phyloP scores from a whole-genome alignment of 768 basidiomycete species.

The Hydnum rufescens region DNA sequence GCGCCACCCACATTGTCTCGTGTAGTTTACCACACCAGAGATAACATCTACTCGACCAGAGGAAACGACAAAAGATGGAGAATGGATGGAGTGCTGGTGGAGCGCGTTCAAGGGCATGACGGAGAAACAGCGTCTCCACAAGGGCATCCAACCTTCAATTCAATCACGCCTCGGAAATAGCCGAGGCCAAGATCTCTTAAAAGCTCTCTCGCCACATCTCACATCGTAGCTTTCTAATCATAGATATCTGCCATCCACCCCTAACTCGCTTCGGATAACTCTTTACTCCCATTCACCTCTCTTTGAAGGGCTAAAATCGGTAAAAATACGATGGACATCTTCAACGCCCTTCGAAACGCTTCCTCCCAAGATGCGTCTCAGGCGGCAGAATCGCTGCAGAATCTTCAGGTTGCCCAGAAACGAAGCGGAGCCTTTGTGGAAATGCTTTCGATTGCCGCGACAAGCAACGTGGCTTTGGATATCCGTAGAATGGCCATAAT shows the following conservation, averaged over 20 bases:
- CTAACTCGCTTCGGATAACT: no score
- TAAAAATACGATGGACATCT: conserved; percentile 34
- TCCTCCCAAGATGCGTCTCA: conserved; percentile 46
- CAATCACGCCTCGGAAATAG: no score
- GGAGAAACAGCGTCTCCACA: no score
- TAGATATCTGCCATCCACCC: no score
- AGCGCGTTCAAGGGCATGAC: no score
- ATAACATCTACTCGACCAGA: background rate
- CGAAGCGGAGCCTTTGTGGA: conserved; percentile 51
- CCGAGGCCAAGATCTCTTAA: background rate
- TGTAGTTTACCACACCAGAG: background rate
- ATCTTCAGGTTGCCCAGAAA: conserved; percentile 47
- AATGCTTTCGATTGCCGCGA: conserved; percentile 52
- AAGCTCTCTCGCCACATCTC: background rate
- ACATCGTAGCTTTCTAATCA: background rate
- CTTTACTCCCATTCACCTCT: no score
- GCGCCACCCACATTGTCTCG: background rate
- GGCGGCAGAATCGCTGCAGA: conserved; percentile 30
- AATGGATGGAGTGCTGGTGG: no score
- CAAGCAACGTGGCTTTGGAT: conserved; percentile 32
- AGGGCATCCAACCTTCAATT: no score
- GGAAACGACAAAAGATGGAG: no score
- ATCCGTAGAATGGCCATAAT: conserved; percentile 70
- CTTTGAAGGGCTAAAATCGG: no score
- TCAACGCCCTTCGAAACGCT: conserved; percentile 43